phyloP scores from a whole-genome alignment of 2,329 filamentous ascomycete species.

The Fusarium anguioides region DNA sequence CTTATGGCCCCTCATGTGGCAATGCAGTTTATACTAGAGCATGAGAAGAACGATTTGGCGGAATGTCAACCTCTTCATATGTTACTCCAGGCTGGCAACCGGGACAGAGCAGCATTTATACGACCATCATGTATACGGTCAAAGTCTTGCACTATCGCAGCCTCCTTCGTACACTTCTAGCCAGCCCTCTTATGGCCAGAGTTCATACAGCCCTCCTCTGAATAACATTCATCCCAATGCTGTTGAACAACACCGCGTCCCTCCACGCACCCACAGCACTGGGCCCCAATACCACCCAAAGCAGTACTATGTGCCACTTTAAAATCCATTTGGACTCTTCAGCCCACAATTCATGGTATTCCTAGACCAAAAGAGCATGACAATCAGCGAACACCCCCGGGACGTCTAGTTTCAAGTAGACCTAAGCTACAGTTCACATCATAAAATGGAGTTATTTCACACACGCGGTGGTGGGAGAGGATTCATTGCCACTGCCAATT shows the following conservation, averaged over 20 bases:
- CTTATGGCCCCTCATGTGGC: neutral
- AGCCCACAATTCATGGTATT: too few species aligned
- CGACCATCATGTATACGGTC: neutral
- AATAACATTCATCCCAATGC: neutral
- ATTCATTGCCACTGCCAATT: conserved; percentile 1
- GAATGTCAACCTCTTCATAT: neutral
- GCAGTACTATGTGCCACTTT: too few species aligned
- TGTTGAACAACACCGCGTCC: neutral
- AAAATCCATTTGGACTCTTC: too few species aligned
- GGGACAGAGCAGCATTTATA: too few species aligned
- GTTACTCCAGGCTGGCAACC: neutral
- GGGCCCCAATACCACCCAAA: neutral
- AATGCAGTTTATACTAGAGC: neutral
- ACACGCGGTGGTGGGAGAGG: neutral
- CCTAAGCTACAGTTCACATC: neutral
- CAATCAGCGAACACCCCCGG: too few species aligned
- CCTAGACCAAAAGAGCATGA: too few species aligned
- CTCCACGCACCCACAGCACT: conserved; percentile 1
- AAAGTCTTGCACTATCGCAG: neutral
- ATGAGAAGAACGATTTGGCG: neutral
- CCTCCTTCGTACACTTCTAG: neutral
- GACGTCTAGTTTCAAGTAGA: too few species aligned
- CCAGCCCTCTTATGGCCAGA: neutral
- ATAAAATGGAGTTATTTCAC: conserved; percentile 1
- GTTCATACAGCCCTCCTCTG: neutral